phyloP scores from a whole-genome alignment of 345 rosid species.

The Dovyalis caffra region DNA sequence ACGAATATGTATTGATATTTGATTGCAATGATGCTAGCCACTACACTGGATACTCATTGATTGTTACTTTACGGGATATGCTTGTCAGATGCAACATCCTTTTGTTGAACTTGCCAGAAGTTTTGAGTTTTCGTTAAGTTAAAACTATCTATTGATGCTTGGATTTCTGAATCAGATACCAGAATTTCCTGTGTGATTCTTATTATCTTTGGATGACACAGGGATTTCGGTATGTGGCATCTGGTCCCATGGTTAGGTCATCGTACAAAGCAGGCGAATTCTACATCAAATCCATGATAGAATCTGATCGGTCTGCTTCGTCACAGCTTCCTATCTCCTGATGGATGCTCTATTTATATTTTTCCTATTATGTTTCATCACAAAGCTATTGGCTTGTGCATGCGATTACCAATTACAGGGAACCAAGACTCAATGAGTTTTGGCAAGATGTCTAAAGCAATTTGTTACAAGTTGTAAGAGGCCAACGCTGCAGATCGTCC shows the following conservation, averaged over 20 bases:
- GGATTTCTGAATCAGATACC: neutral
- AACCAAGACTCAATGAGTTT: neutral
- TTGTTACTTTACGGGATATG: neutral
- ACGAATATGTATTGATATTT: neutral
- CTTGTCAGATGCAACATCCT: neutral
- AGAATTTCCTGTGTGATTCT: neutral
- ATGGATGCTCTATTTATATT: neutral
- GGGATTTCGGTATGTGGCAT: constrained; percentile 98
- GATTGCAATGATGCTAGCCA: neutral
- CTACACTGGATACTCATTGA: neutral
- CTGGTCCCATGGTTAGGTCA: constrained; percentile 99
- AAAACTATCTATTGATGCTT: neutral
- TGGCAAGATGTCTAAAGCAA: neutral
- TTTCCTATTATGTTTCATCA: neutral
- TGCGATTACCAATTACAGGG: neutral
- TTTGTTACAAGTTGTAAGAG: neutral
- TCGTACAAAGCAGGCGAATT: constrained; percentile 99
- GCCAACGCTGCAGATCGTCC: neutral
- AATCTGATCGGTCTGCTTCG: constrained; percentile 74
- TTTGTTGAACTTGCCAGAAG: neutral
- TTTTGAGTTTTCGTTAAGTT: neutral
- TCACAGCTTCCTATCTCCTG: constrained; percentile 27
- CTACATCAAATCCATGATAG: constrained; percentile 97
- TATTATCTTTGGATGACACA: constrained; percentile 31
- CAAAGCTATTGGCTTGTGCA: constrained; percentile 5